These are phyloP conservation scores for Vinca minor DNA, from an alignment of 257 asterid genomes.

Conservation along the genomic window DNA sequence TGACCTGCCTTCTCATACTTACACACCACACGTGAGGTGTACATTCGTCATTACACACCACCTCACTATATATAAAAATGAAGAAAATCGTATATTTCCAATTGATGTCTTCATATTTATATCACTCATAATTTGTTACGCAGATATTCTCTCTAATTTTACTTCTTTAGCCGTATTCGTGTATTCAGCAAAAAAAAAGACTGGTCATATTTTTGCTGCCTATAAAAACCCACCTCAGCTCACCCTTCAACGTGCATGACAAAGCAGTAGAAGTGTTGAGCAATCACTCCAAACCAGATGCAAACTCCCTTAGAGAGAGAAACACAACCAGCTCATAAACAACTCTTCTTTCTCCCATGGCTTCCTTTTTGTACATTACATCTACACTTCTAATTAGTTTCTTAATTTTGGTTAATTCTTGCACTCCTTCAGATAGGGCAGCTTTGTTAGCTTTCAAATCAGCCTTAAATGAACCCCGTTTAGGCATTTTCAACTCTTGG, in stretches of 20 bases:
- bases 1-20: slow-evolving; percentile 36
- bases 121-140: too few relatives aligned
- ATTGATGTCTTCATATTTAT: too few relatives aligned
- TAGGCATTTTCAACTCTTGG: slow-evolving; percentile 80
- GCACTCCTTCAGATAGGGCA: slow-evolving; percentile 67
- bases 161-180: too few relatives aligned
- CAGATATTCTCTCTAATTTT: too few relatives aligned
- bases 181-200: too few relatives aligned
- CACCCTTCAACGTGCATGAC: slow-evolving; percentile 31
- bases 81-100: too few relatives aligned
- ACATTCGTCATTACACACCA: slow-evolving; percentile 24
- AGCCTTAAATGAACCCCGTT: slow-evolving; percentile 44
- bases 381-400: slow-evolving; percentile 22
- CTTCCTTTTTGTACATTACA: slow-evolving; percentile 11
- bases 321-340: slow-evolving; percentile 11
- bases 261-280: too few relatives aligned
- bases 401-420: slow-evolving; percentile 29
- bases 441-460: slow-evolving; percentile 63
- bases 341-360: slow-evolving; percentile 31
- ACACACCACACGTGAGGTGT: slow-evolving; percentile 53
- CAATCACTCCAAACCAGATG: slow-evolving; percentile 22
- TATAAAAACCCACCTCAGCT: slow-evolving; percentile 8
- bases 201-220: too few relatives aligned
- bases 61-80: slow-evolving; percentile 20
- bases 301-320: slow-evolving; percentile 9